Base-by-base conservation (phyloP, 83 land plant genomes). In the Larix sibirica region DNA sequence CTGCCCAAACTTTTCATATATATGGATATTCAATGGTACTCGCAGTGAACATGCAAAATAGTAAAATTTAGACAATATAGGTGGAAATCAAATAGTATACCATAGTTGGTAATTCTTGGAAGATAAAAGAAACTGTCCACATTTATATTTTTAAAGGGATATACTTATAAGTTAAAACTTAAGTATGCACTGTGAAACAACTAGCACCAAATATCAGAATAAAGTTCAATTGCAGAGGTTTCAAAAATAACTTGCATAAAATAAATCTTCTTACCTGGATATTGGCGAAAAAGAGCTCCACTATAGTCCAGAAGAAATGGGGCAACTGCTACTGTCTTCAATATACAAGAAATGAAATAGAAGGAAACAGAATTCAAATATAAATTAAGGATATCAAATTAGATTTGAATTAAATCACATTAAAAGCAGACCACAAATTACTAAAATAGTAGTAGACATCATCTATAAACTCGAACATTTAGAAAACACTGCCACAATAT, bases 221-320 rank as follows among this genome's bases (percentile, higher is more conserved):
- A 73, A 24, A 38, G 56, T 73, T 50, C 56, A 50, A 50, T 50
- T 50, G 56, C 56, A 50, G 56, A 50, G 13, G 56, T 10, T 50
- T 50, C 3, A 50, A 50, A 50, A 50, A 50, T 50, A 50, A 50
- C 13, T 20, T 40, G 24, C 44, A 73, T 20, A 24, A 70, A 3
- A 63, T 60, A 58, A 74, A 64, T 58, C 74, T 21, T 26, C 85
- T 21, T 82, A 96, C 99, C 99, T 71, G 99, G 98, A 80, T 97
- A 97, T 81, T 90, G 92, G 62, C 99, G 98, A 61, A 97, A 92
- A n/a, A 97, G 87, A 38, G 99, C 99, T 83, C 99, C 99, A 87
- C 86, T 95, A 81, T 97, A 97, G 71, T 97, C 94, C 38, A 97
- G 63, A 59, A 95, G 83, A 50, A 90, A 97, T 26, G 99, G 99